Base-by-base conservation (phyloP, 2,329 filamentous ascomycete genomes). In the Fusarium foetens region DNA sequence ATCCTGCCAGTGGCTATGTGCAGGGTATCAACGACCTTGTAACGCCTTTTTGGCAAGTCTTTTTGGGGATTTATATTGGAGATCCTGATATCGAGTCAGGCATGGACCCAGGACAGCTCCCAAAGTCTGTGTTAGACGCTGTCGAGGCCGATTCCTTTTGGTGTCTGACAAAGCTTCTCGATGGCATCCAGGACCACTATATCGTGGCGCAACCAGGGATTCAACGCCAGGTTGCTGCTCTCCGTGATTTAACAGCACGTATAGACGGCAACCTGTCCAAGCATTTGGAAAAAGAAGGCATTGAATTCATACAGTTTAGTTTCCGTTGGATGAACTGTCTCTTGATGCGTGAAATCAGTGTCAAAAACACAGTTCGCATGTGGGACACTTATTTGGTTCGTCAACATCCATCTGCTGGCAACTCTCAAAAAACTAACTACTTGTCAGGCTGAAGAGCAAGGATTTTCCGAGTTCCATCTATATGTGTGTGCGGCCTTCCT, bases 261-360 rank as follows among this genome's bases (percentile, higher is more conserved):
- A 99, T 99, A 73, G 95, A 98, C 80, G 89, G 89, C 33, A 88
- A 87, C 7, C 84, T 99, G 52, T 94, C 95, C 6, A 96, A 93
- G 76, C 96, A 99, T 80, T 86, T 99, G 43, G 94, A 98, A 79
- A 89, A 89, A 29, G 94, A 98, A 81, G 92, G 94, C 36, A 94
- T 99, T 33, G 96, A 99, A 80, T 99, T 99, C 79, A 99, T 99
- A 78, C 96, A 99, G 80, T 99, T 99, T 83, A 98, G 94, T 82
- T 99, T 99, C 81, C 89, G 96, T 63, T 99, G 96, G 96, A 99
- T 99, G 96, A 99, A 99, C 79, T 99, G 96, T 81, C 89, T 99
- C 58, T 86, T 99, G 73, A 99, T 99, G 96, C 90, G 96, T 71
- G 96, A 99, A 83, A 93, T 99, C 73, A 97, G 93, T 79, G 95